phyloP scores from a whole-genome alignment of 2,329 filamentous ascomycete species.

The Teratosphaeria destructans region DNA sequence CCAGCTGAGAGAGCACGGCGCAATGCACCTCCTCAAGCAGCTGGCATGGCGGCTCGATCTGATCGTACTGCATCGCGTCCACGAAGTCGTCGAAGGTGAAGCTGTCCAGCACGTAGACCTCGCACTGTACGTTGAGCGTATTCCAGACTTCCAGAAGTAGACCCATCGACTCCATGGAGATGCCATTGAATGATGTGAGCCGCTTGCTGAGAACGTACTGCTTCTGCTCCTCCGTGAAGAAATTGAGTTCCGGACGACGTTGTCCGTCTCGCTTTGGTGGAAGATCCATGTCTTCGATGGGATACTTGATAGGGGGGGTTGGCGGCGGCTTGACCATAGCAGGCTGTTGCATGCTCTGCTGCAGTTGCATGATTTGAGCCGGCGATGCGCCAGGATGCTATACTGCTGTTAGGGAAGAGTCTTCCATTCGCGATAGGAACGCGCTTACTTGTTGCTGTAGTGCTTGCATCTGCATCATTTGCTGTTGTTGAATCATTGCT shows the following conservation, averaged over 20 bases:
- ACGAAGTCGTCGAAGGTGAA: conserved; percentile 97
- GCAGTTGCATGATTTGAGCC: conserved; percentile 28
- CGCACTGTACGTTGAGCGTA: conserved; percentile 94
- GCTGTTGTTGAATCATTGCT: conserved; percentile 6
- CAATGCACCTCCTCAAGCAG: conserved; percentile 87
- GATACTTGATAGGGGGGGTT: conserved; percentile 77
- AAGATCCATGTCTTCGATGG: conserved; percentile 86
- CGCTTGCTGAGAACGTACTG: conserved; percentile 25
- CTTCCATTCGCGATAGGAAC: conserved; percentile 14
- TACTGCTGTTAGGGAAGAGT: conserved; percentile 7
- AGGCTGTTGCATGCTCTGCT: conserved; percentile 9
- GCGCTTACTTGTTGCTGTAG: conserved; percentile 8
- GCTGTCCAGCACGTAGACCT: conserved; percentile 86
- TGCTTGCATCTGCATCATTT: conserved; percentile 13
- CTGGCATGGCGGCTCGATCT: conserved; percentile 64
- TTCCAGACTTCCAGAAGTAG: conserved; percentile 87
- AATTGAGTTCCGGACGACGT: conserved; percentile 66
- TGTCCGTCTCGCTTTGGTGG: conserved; percentile 52
- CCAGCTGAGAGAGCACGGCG: conserved; percentile 75
- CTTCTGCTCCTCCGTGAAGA: conserved; percentile 49
- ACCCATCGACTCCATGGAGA: conserved; percentile 78
- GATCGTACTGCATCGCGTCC: conserved; percentile 67
- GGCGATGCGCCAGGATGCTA: conserved; percentile 32
- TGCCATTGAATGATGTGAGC: conserved; percentile 34
- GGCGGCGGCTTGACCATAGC: conserved; percentile 41